Base-by-base conservation (phyloP, 768 basidiomycete genomes). In the Podaxis sp. region DNA sequence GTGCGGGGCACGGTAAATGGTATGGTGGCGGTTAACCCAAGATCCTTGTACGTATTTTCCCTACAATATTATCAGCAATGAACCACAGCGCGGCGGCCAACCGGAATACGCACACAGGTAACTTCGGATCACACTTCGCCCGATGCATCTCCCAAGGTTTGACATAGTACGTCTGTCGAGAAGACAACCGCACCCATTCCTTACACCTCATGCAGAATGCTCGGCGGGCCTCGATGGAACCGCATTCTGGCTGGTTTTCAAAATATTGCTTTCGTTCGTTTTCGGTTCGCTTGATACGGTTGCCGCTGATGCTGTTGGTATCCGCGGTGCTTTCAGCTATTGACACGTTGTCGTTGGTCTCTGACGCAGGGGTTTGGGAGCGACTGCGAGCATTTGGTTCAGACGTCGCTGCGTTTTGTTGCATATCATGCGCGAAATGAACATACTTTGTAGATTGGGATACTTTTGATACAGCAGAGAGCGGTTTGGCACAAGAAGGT, bases 101-200 rank as follows among this genome's bases (percentile, higher is more conserved):
- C 7, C 10, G 13, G 28, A 51, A 37, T 11, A 55, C 60, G 28
- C 50, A 65, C 64, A 57, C 59, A 14, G 73, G 69, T 38, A 71
- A 68, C 61, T 70, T 75, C 62, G 75, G 76, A 68, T 83, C 82
- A 63, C 86, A 88, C 59, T 75, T 75, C 18, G 71, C 74, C 25
- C 84, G 76, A 68, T 90, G 88, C 38, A 71, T 73, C 63, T 85
- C 78, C 88, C 88, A 90, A 53, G 80, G 80, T 40, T 78, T 78
- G 61, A 88, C 81, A 11, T 79, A 74, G 61, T 86, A 90, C 13
- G 79, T 78, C 62, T 77, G 78, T 64, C 72, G 80, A n/a, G 76
- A 74, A 54, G 85, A 83, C 18, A 90, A 77, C 42, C 77, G 76
- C 16, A 89, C 78, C 71, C 78, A 78, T 62, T 81, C 80, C 42